Percentiles rank a stretch among this genome's conserved stretches.
Evolutionary conservation across 768 basidiomycete species (phyloP).

Genomic region (Tricholoma flavovirens): DNA sequence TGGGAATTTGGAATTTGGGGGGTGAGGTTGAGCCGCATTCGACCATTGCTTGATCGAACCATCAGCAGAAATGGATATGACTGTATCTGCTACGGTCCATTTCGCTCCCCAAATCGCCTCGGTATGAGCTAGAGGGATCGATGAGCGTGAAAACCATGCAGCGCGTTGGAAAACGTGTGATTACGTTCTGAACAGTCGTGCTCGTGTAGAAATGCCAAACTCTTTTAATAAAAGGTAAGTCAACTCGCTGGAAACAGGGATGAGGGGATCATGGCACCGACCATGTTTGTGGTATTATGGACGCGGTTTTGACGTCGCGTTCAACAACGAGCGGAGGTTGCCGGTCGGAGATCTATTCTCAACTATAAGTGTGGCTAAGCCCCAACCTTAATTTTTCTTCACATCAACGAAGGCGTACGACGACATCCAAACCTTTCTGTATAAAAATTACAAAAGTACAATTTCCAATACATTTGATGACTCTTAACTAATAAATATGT

Average conservation of each 20-base stretch:
- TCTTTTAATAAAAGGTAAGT: constrained; percentile 33
- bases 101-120: constrained; percentile 76
- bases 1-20: constrained; percentile 43
- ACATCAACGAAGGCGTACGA: constrained; percentile 97
- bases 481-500: background rate
- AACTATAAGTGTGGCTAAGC: constrained; percentile 21
- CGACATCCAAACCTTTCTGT: constrained; percentile 54
- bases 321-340: constrained; percentile 22
- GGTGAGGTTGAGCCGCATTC: constrained; percentile 52
- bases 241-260: background rate
- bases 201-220: constrained; percentile 67
- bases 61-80: constrained; percentile 72
- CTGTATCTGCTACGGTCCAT: constrained; percentile 63
- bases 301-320: constrained; percentile 23
- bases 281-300: constrained; percentile 24
- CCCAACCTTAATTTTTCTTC: constrained; percentile 49
- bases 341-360: constrained; percentile 53
- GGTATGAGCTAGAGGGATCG: constrained; percentile 54
- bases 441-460: constrained; percentile 37
- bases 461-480: background rate
- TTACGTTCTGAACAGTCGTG: constrained; percentile 76
- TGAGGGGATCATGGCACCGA: constrained; percentile 11
- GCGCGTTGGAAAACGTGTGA: constrained; percentile 22
- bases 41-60: constrained; percentile 74
- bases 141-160: constrained; percentile 25